Percentiles rank a stretch among this genome's conserved stretches.
These are phyloP conservation scores for Marasmius sp. DNA, from an alignment of 1,284 basidiomycete species.

Conservation along the genomic window DNA sequence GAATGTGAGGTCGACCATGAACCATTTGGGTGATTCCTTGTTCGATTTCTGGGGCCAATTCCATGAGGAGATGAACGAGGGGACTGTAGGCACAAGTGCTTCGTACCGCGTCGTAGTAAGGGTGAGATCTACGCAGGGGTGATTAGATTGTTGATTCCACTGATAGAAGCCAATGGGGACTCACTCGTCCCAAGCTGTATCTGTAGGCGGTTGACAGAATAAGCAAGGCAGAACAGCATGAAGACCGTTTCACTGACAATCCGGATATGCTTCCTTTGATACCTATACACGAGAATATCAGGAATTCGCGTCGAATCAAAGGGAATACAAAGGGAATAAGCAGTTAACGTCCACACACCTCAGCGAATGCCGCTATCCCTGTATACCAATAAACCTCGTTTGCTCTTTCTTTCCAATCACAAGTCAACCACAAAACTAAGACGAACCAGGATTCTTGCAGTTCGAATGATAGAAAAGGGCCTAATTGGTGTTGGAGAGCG, in stretches of 20 bases:
- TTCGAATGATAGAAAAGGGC: conserved; percentile 91
- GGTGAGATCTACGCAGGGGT: conserved; percentile 58
- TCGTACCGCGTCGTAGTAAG: conserved; percentile 84
- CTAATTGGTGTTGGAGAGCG: conserved; percentile 28
- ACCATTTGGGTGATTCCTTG: conserved; percentile 82
- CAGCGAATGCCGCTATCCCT: conserved; percentile 86
- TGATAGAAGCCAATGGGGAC: conserved; percentile 26
- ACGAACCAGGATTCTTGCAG: conserved; percentile 80
- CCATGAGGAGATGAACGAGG: not conserved
- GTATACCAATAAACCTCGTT: not conserved
- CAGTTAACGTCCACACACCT: conserved; percentile 42
- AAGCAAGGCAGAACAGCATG: conserved; percentile 5
- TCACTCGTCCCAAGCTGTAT: conserved; percentile 87
- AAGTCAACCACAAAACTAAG: conserved; percentile 1
- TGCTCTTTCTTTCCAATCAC: not conserved
- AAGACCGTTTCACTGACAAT: conserved; percentile 57
- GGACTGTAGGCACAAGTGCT: not conserved
- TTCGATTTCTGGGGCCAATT: conserved; percentile 64
- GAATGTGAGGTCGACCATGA: conserved; percentile 87
- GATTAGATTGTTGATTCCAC: conserved; percentile 6
- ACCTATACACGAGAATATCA: conserved; percentile 44
- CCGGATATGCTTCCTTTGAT: conserved; percentile 84
- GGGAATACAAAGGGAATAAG: not conserved
- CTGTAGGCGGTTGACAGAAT: conserved; percentile 36
- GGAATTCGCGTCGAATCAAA: not conserved